These are phyloP conservation scores for Ochetophila trinervis DNA, from an alignment of 306 rosid genomes.

Conservation along the genomic window DNA sequence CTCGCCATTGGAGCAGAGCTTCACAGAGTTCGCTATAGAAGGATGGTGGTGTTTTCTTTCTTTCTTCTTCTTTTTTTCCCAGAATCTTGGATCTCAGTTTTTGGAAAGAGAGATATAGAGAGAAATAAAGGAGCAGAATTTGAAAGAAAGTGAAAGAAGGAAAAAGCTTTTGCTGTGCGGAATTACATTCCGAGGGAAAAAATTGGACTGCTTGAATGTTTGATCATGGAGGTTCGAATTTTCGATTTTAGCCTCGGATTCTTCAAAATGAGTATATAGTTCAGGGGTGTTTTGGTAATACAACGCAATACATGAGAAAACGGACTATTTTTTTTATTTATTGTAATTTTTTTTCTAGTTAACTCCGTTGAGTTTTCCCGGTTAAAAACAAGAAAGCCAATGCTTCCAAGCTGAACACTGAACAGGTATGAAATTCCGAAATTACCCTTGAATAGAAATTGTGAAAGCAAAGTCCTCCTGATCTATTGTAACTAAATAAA, in stretches of 20 bases:
- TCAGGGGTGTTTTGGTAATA: conserved; percentile 21
- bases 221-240: background rate
- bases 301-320: background rate
- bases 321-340: conserved; percentile 1
- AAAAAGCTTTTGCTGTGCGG: background rate
- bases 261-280: accelerated
- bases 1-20: conserved; percentile 31
- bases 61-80: too few species aligned
- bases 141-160: background rate
- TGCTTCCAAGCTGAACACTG: background rate
- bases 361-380: conserved; percentile 18
- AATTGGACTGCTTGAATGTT: background rate
- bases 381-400: background rate
- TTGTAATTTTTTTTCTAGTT: background rate
- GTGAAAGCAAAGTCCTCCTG: too few species aligned
- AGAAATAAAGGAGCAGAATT: background rate
- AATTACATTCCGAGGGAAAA: background rate
- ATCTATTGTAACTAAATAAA: too few species aligned
- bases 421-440: background rate
- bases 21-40: background rate
- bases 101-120: background rate
- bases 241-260: conserved; percentile 8
- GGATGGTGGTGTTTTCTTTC: conserved; percentile 6
- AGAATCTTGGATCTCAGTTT: background rate
- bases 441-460: background rate